Base-by-base conservation (phyloP, 2,329 filamentous ascomycete genomes). In the Fusarium virguliforme region DNA sequence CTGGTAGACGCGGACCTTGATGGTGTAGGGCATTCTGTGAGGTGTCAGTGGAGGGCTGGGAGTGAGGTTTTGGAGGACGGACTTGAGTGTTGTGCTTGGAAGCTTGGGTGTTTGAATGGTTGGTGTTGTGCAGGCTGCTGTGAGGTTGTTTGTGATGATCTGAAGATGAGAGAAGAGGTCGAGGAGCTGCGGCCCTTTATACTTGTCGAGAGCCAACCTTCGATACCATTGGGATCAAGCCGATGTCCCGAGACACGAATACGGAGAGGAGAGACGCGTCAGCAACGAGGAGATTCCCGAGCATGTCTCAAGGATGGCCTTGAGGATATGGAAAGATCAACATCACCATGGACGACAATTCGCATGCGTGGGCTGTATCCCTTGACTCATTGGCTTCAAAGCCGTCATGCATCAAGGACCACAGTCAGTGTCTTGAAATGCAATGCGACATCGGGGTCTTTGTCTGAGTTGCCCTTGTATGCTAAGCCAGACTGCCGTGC, bases 1-100 rank as follows among this genome's bases (percentile, higher is more conserved):
- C 15, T 73, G 71, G 41, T 65, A 73, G 51, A 73, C 62, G 12
- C 71, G 71, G 58, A 74, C 68, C 43, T 74, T 73, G 60, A 73
- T 65, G 9, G 48, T 63, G 62, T 73, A 73, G 15, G 53, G 55
- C 68, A 73, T 73, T 56, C 71, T 73, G n/a, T 8, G n/a, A 10
- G 1, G 46, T 13, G 34, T 72, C 18, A 67, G 54, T 28, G n/a
- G 15, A 8, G 5, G 7, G 4, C 5, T 1, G 8, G 3, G n/a
- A 1, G 10, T 0, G 7, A 12, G 30, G 8, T 22, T 10, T 24
- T 2, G 18, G 7, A 9, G 1, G 10, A 57, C 63, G 0, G 18
- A 70, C 67, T 67, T 66, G 57, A 0, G 1, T 40, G 34, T 28
- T 15, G 1, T 53, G 18, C 12, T 22, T n/a, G 4, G 48, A 26